phyloP scores from a whole-genome alignment of 2,329 filamentous ascomycete species.

The Aspergillus quadrilineatus region DNA sequence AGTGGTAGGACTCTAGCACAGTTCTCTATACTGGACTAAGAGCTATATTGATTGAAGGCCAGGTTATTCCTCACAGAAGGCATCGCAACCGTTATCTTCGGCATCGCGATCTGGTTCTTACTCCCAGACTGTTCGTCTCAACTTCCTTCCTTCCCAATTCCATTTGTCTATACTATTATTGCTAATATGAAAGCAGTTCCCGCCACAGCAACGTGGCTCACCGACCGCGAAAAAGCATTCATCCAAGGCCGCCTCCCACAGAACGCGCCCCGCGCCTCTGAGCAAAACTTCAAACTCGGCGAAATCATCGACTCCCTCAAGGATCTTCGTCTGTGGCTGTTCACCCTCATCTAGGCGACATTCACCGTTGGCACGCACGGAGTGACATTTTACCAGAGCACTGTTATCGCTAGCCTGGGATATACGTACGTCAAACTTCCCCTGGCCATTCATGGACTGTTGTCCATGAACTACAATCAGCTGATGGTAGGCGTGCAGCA shows the following conservation, averaged over 20 bases:
- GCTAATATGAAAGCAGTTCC: constrained; percentile 35
- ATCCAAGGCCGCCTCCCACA: constrained; percentile 47
- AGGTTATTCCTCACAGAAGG: constrained; percentile 28
- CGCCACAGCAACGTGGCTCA: constrained; percentile 47
- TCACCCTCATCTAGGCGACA: constrained; percentile 48
- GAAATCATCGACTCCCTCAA: constrained; percentile 43
- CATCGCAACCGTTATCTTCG: constrained; percentile 24
- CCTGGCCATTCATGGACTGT: not conserved
- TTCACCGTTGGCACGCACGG: constrained; percentile 50
- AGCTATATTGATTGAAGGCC: not conserved
- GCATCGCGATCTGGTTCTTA: constrained; percentile 26
- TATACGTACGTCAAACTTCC: constrained; percentile 38
- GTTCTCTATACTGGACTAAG: no score
- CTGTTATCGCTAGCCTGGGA: constrained; percentile 42
- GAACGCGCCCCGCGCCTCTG: constrained; percentile 44
- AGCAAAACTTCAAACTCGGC: constrained; percentile 43
- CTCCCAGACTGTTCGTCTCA: constrained; percentile 52
- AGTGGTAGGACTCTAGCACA: constrained; percentile 20
- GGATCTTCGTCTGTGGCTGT: constrained; percentile 47
- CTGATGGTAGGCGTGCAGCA: not conserved
- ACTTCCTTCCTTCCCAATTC: no score
- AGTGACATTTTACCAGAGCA: constrained; percentile 46
- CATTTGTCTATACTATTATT: not conserved
- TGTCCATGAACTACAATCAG: not conserved
- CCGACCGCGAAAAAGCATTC: constrained; percentile 49